Base-by-base conservation (phyloP, 1,139 yeast genomes). In the Magnusiomyces fungicola region DNA sequence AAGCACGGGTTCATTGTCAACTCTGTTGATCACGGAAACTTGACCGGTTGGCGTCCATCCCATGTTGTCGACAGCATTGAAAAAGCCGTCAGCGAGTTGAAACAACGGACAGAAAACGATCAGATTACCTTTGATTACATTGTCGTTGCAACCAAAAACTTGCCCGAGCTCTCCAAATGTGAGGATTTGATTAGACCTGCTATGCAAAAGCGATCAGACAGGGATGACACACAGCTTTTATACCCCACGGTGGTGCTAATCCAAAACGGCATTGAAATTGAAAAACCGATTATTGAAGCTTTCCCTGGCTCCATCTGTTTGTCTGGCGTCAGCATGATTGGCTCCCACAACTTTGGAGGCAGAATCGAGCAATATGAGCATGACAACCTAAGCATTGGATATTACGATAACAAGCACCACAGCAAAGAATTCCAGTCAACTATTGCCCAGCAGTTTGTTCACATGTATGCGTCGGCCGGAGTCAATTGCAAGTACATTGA, bases 251-350 rank as follows among this genome's bases (percentile, higher is more conserved):
- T 86, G 50, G 78, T 83, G 2, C 71, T 84, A 53, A 63, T 83
- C 46, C 92, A 85, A 65, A 85, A 85, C 60, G 95, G 95, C 3
- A 70, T 83, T 51, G 89, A 81, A 37, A 82, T 83, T 53, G 95
- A 86, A 61, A 69, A 69, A 49, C 78, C 84, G 1, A 73, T 81
- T 57, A 71, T 79, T 43, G 69, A 72, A 48, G 69, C 72, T 43
- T 83, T 73, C 61, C 92, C 94, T 6, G 65, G 70, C 0, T 76
- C 77, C 47, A 65, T 78, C 18, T 75, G 83, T 4, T 68, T 86
- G 22, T 78, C 86, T 47, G 92, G 89, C 12, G 83, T 83, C 7
- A 74, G 83, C 1, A 75, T 81, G 73, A 80, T 83, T 55, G 81
- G 83, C 12, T 80, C 88, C 1, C 76, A 80, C 41, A 78, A 80